phyloP scores from a whole-genome alignment of 805 yeast genomes.

The Schizosaccharomyces cryophilus region DNA sequence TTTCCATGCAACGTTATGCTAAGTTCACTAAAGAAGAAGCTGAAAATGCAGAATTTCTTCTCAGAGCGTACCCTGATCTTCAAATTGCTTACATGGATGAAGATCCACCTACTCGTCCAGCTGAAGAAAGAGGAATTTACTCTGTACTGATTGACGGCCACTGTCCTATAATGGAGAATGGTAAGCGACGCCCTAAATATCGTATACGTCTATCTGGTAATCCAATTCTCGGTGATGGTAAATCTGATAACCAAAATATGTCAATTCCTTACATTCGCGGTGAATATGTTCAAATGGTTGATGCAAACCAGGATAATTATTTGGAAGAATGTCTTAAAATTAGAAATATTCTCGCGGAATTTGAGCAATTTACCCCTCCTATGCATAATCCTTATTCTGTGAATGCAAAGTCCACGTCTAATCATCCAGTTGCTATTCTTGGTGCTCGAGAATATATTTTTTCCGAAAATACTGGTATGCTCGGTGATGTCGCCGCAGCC shows the following conservation, averaged over 20 bases:
- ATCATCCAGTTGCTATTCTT: slow-evolving; percentile 58
- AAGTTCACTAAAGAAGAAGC: slow-evolving; percentile 39
- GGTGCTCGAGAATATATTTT: slow-evolving; percentile 92
- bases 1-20: slow-evolving; percentile 70
- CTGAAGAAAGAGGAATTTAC: slow-evolving; percentile 25
- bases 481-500: slow-evolving; percentile 93
- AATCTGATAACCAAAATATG: slow-evolving; percentile 84
- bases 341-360: slow-evolving; percentile 66
- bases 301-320: slow-evolving; percentile 91
- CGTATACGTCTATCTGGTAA: slow-evolving; percentile 72
- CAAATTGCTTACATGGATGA: slow-evolving; percentile 81
- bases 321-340: slow-evolving; percentile 83
- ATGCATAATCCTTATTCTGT: slow-evolving; percentile 21
- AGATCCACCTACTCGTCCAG: slow-evolving; percentile 33
- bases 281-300: slow-evolving; percentile 81
- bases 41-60: slow-evolving; percentile 39
- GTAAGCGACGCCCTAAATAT: slow-evolving; percentile 34
- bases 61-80: slow-evolving; percentile 47
- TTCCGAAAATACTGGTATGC: slow-evolving; percentile 72
- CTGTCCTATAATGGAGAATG: slow-evolving; percentile 30
- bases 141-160: slow-evolving; percentile 48
- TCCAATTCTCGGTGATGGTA: slow-evolving; percentile 90
- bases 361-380: slow-evolving; percentile 48
- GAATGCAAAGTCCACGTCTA: slow-evolving; percentile 27
- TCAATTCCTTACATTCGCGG: slow-evolving; percentile 73